phyloP scores from a whole-genome alignment of 2,329 filamentous ascomycete species.

The Xylaria sp. region DNA sequence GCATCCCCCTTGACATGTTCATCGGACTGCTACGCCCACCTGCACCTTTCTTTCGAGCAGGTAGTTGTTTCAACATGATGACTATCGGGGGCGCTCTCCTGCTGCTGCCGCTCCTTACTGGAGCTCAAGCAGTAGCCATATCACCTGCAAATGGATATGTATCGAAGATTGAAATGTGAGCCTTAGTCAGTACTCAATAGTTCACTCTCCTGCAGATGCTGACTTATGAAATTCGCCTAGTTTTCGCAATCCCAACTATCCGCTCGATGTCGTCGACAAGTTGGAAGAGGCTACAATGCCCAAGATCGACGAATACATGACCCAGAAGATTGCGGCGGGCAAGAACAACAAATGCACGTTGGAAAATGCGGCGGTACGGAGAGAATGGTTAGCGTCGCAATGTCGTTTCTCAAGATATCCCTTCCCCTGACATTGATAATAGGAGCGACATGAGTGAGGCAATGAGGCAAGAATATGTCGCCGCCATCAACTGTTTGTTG shows the following conservation, averaged over 20 bases:
- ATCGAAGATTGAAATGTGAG: slow-evolving; percentile 36
- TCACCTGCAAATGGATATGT: slow-evolving; percentile 23
- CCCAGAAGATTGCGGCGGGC: slow-evolving; percentile 31
- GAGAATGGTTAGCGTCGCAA: slow-evolving; percentile 37
- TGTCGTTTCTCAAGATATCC: not conserved
- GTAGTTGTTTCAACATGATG: slow-evolving; percentile 32
- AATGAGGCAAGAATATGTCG: slow-evolving; percentile 39
- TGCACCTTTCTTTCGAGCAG: slow-evolving; percentile 21
- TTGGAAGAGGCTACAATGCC: slow-evolving; percentile 39
- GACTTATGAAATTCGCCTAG: slow-evolving; percentile 19
- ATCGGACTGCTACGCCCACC: slow-evolving; percentile 18
- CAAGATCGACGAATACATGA: slow-evolving; percentile 37
- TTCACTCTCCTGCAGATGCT: slow-evolving; percentile 5
- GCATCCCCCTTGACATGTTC: slow-evolving; percentile 12
- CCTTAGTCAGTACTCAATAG: not conserved
- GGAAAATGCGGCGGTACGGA: slow-evolving; percentile 37
- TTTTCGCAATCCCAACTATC: slow-evolving; percentile 38
- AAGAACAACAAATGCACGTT: slow-evolving; percentile 40
- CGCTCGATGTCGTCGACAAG: slow-evolving; percentile 41
- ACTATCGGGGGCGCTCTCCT: slow-evolving; percentile 31
- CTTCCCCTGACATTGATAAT: slow-evolving; percentile 10
- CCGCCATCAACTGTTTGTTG: slow-evolving; percentile 39
- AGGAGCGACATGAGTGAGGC: slow-evolving; percentile 41
- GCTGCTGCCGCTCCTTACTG: slow-evolving; percentile 35
- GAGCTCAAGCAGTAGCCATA: slow-evolving; percentile 28